Base-by-base conservation (phyloP, 2,329 filamentous ascomycete species). In the Aspergillus sojae region DNA sequence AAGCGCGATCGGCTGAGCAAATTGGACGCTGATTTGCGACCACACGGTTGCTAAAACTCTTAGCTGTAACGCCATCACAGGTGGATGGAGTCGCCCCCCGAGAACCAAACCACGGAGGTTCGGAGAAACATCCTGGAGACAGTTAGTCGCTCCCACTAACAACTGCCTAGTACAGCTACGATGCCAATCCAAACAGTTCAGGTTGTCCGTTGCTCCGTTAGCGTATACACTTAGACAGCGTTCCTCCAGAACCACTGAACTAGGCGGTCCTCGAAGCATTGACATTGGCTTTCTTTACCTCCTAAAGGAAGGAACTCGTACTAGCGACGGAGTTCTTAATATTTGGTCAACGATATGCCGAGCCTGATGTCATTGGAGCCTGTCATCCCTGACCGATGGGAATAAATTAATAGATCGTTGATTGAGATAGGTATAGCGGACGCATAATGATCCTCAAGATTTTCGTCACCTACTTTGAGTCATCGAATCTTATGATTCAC, bases 31-130 rank as follows among this genome's bases (percentile, higher is more conserved):
- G 61, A 64, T 68, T 68, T 64, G 66, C 65, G 57, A 63, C 52
- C 56, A 53, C 56, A 62, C 57, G 23, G 52, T 58, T 32, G 32
- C 61, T 65, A 68, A 66, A 65, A 60, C 58, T 62, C 62, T 68
- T 67, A 67, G 66, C 61, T 65, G 66, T 67, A 65, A 67, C 61
- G 65, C 65, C 60, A 66, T 63, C 45, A 58, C 39, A 54, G 41
- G 39, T 56, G 55, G 36, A 54, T 41, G 57, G 57, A 53, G 41
- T 58, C 36, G 23, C 30, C 56, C 36, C 60, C 63, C 43, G 12
- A 62, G 56, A 56, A 39, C 57, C 54, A 59, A 54, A 32, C 58
- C 55, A 56, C 64, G 64, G 64, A 64, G 53, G 56, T 55, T 60
- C 64, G 64, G 64, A 63, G 60, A 64, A 64, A 64, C 60, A 53